Conservation (phyloP, 495 filamentous ascomycete genomes). For the Penicillium cinerascens region DNA sequence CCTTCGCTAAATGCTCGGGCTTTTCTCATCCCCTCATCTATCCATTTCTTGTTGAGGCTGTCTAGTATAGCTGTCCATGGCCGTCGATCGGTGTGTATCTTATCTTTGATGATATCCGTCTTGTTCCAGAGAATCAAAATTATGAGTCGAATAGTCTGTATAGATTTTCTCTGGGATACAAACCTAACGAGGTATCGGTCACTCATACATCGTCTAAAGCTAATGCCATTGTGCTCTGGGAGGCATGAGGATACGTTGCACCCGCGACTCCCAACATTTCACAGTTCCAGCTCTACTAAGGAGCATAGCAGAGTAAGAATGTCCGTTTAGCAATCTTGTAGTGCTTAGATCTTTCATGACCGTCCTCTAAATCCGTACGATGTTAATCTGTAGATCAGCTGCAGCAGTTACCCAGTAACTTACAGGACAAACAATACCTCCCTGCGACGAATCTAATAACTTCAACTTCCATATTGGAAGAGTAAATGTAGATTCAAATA, state of each 20-base stretch:
- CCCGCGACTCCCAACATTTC: neutral
- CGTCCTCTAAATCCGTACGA: neutral
- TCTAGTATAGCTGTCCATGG: neutral
- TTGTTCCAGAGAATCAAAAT: slow-evolving; percentile 4
- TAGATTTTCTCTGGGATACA: neutral
- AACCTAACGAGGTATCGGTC: neutral
- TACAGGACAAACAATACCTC: neutral
- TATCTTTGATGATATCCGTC: slow-evolving; percentile 21
- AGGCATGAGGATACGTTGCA: neutral
- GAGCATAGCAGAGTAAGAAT: too few species aligned
- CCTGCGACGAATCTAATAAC: neutral
- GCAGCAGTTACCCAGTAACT: neutral
- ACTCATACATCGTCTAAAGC: neutral
- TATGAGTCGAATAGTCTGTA: neutral
- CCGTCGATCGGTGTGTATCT: slow-evolving; percentile 10
- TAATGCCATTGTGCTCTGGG: neutral
- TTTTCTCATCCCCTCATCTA: neutral
- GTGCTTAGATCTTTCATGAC: too few species aligned
- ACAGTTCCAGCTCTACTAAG: neutral
- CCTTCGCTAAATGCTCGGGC: slow-evolving; percentile 53
- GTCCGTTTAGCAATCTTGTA: too few species aligned
- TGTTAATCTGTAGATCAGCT: neutral
- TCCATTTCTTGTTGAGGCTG: neutral
- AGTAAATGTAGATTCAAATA: neutral
- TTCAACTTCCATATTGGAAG: neutral